phyloP scores from a whole-genome alignment of 768 basidiomycete genomes.

The Rhodosporidiobolus odoratus region DNA sequence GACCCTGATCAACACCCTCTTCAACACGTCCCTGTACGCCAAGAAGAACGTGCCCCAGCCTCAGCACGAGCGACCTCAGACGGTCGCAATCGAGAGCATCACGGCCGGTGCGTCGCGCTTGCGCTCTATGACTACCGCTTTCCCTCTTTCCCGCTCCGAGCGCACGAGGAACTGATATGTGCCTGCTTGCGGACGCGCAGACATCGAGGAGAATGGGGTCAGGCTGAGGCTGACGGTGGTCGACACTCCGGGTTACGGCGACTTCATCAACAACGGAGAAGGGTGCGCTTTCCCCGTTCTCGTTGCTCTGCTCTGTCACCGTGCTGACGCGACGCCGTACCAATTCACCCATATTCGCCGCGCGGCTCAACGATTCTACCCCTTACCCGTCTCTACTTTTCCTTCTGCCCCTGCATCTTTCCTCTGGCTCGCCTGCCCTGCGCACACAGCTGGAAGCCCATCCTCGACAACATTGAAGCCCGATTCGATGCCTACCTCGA shows the following conservation, averaged over 20 bases:
- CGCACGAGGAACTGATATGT: not conserved
- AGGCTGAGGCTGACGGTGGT: conserved; percentile 96
- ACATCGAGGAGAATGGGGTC: conserved; percentile 98
- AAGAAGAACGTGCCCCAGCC: conserved; percentile 78
- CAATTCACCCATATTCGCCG: not conserved
- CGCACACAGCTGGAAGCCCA: conserved; percentile 85
- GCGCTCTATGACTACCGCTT: not conserved
- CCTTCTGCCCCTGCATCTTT: not conserved
- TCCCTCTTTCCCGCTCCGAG: not conserved
- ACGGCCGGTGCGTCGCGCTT: conserved; percentile 68
- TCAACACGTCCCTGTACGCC: conserved; percentile 92
- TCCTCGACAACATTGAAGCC: conserved; percentile 94
- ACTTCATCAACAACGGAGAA: conserved; percentile 99
- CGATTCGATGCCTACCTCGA: conserved; percentile 97
- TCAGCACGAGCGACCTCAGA: conserved; percentile 78
- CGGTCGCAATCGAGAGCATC: conserved; percentile 96
- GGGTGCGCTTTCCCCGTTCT: conserved; percentile 56
- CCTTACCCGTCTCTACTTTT: not conserved
- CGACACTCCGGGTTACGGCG: conserved; percentile 97
- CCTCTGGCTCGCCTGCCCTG: not conserved
- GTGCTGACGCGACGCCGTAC: not conserved
- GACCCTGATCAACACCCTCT: conserved; percentile 95
- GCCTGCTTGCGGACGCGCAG: conserved; percentile 51
- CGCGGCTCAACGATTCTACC: not conserved
- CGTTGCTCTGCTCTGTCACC: not conserved